These are phyloP conservation scores for Thozetella sp. DNA, from an alignment of 495 filamentous ascomycete species.

Conservation along the genomic window DNA sequence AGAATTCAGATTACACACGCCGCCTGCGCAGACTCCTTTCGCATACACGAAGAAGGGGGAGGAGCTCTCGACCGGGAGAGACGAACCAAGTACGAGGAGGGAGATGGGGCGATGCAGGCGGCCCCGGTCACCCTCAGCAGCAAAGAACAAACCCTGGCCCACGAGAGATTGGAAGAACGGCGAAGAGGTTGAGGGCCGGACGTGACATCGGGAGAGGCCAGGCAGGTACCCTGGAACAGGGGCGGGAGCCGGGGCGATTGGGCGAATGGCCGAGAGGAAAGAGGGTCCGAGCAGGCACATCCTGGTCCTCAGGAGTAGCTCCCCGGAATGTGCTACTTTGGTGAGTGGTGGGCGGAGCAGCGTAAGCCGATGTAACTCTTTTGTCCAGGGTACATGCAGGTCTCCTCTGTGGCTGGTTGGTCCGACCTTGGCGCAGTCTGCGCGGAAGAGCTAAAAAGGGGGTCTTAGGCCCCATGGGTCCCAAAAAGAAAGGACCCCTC, in stretches of 20 bases:
- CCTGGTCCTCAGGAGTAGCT: not conserved
- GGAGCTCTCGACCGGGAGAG: no score
- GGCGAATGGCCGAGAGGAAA: not conserved
- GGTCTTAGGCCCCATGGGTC: constrained; percentile 14
- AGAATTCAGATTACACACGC: not conserved
- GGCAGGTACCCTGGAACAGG: not conserved
- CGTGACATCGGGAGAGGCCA: not conserved
- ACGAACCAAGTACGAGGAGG: not conserved
- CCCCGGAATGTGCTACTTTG: not conserved
- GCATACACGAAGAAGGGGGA: no score
- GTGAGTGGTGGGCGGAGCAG: not conserved
- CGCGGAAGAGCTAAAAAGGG: constrained; percentile 10
- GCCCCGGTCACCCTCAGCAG: not conserved
- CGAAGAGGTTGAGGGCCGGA: not conserved
- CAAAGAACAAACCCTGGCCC: not conserved
- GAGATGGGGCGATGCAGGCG: not conserved
- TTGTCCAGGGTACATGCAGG: constrained; percentile 17
- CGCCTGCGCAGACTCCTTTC: not conserved
- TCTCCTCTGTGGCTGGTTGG: constrained; percentile 8
- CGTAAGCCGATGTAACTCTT: constrained; percentile 14
- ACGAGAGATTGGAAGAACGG: not conserved
- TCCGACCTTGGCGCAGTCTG: not conserved
- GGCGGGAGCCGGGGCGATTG: not conserved
- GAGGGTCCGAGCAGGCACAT: not conserved
- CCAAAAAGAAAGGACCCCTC: not conserved